Evolutionary conservation across 495 filamentous ascomycete genomes (phyloP).

Genomic region (Penicillium nucicola): DNA sequence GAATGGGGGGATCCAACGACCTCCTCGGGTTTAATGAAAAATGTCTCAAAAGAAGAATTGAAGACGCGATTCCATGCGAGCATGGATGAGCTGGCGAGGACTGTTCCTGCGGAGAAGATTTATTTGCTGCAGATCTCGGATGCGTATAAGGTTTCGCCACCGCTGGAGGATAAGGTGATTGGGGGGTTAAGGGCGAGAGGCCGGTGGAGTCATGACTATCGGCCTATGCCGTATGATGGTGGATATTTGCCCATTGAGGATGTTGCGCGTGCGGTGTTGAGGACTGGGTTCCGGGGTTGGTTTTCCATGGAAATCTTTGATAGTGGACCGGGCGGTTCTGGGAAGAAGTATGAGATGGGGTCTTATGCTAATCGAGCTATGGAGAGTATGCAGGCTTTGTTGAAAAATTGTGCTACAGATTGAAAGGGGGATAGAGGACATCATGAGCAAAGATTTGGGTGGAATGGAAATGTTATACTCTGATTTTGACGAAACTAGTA

Average conservation of each 20-base stretch:
- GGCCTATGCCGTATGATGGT: conserved; percentile 68
- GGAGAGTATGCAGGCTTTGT: conserved; percentile 51
- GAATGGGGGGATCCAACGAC: conserved; percentile 79
- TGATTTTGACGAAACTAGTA: background rate
- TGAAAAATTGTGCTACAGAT: conserved; percentile 41
- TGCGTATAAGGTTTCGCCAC: conserved; percentile 61
- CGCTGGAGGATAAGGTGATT: conserved; percentile 44
- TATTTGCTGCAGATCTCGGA: conserved; percentile 75
- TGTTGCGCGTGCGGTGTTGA: conserved; percentile 62
- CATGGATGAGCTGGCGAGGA: conserved; percentile 49
- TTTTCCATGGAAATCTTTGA: conserved; percentile 79
- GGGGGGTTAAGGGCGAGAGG: conserved; percentile 55
- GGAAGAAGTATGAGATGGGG: conserved; percentile 56
- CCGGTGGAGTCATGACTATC: conserved; percentile 68
- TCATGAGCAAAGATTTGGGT: too few species aligned
- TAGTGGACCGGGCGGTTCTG: conserved; percentile 54
- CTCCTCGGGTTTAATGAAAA: conserved; percentile 54
- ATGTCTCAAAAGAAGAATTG: conserved; percentile 37
- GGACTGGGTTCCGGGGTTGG: conserved; percentile 70
- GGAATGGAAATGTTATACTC: too few species aligned
- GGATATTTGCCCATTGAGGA: conserved; percentile 70
- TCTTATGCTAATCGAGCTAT: conserved; percentile 59
- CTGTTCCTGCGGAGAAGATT: conserved; percentile 68
- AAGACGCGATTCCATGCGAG: conserved; percentile 47
- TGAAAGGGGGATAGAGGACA: background rate